Percentiles rank a stretch among this genome's conserved stretches.
Evolutionary conservation across 306 rosid species (phyloP).

Genomic region (Rosa lucieae): DNA sequence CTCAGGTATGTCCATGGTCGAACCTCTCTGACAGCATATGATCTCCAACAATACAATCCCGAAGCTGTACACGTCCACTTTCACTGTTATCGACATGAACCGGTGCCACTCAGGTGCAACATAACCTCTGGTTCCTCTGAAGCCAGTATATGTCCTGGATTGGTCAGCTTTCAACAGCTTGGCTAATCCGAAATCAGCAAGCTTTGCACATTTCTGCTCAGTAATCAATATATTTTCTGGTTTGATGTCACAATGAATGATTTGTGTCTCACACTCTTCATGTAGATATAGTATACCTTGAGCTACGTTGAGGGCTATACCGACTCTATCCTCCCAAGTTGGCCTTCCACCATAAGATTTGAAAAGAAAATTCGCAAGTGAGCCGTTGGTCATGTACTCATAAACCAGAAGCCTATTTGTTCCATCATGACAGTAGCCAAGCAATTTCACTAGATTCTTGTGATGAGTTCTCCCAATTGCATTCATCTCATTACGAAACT

Average conservation of each 20-base stretch:
- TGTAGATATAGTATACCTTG: constrained; percentile 37
- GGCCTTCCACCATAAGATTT: constrained; percentile 15
- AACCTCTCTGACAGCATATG: constrained; percentile 28
- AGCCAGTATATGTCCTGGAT: constrained; percentile 28
- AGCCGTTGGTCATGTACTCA: constrained; percentile 39
- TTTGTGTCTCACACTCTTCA: constrained; percentile 43
- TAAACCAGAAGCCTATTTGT: constrained; percentile 33
- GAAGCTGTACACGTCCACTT: constrained; percentile 40
- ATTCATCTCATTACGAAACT: constrained; percentile 27
- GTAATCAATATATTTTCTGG: constrained; percentile 42
- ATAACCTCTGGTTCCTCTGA: constrained; percentile 41
- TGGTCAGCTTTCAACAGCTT: constrained; percentile 31
- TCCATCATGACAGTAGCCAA: constrained; percentile 41
- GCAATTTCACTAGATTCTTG: constrained; percentile 25
- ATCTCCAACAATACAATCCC: constrained; percentile 41
- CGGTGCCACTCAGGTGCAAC: constrained; percentile 41
- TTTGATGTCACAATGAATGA: constrained; percentile 50
- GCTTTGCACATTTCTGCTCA: constrained; percentile 25
- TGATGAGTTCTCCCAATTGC: constrained; percentile 30
- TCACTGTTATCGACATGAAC: constrained; percentile 26
- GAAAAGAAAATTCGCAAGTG: constrained; percentile 33
- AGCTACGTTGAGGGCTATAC: constrained; percentile 24
- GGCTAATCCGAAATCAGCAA: constrained; percentile 40
- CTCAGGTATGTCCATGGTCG: constrained; percentile 17
- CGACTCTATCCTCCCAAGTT: constrained; percentile 32